Evolutionary conservation across 257 asterid species (phyloP).

Genomic region (Thymus quinquecostatus): DNA sequence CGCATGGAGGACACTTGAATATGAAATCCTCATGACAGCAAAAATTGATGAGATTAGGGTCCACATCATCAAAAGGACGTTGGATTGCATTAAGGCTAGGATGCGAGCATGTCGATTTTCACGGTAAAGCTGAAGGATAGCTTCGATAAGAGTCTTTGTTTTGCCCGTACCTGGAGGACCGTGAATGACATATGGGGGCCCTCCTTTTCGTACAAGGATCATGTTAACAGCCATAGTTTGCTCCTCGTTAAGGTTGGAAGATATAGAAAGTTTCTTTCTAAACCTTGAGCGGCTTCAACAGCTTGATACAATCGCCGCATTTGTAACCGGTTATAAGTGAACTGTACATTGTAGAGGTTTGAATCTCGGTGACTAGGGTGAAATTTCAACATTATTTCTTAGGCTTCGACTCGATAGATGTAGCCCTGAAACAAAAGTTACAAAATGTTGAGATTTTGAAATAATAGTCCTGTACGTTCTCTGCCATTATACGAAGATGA

Average conservation of each 20-base stretch:
- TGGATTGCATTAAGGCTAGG: conserved; percentile 80
- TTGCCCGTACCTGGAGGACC: conserved; percentile 99
- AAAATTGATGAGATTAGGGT: conserved; percentile 51
- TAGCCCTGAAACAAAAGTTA: conserved; percentile 59
- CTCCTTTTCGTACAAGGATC: conserved; percentile 78
- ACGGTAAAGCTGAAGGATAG: conserved; percentile 70
- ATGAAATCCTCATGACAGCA: conserved; percentile 57
- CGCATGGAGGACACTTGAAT: conserved; percentile 62
- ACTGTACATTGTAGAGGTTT: conserved; percentile 69
- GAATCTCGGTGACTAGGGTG: conserved; percentile 54
- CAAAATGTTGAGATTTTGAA: conserved; percentile 28
- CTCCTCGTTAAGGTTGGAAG: conserved; percentile 62
- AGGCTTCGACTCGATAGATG: conserved; percentile 84
- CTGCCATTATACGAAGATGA: not conserved
- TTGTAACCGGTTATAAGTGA: conserved; percentile 57
- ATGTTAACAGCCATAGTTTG: conserved; percentile 66
- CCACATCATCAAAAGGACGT: conserved; percentile 74
- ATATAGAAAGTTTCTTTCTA: conserved; percentile 58
- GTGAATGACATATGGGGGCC: conserved; percentile 79
- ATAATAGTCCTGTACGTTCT: not conserved
- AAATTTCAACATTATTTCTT: conserved; percentile 71
- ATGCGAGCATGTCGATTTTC: conserved; percentile 42
- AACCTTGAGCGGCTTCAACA: conserved; percentile 65
- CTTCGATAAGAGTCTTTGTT: conserved; percentile 81
- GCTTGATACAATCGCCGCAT: conserved; percentile 83